These are phyloP conservation scores for Arabidopsis suecica DNA, from an alignment of 345 rosid species.

Conservation along the genomic window DNA sequence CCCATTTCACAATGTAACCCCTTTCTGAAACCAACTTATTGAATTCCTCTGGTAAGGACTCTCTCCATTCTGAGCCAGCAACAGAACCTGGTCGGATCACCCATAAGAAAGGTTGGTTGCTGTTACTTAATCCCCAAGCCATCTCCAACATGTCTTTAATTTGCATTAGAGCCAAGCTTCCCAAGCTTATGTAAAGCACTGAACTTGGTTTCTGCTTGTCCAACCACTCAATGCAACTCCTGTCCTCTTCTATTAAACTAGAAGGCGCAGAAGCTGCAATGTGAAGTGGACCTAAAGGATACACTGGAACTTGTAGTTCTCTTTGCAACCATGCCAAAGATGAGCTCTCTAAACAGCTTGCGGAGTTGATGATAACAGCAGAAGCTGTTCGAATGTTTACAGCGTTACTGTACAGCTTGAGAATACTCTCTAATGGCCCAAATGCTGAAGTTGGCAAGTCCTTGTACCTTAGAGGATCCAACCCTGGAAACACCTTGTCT, in stretches of 20 bases:
- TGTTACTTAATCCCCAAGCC: constrained; percentile 51
- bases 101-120: constrained; percentile 58
- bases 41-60: constrained; percentile 46
- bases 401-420: constrained; percentile 29
- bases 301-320: constrained; percentile 43
- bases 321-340: constrained; percentile 37
- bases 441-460: constrained; percentile 45
- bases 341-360: constrained; percentile 38
- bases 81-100: constrained; percentile 49
- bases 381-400: constrained; percentile 44
- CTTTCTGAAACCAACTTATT: constrained; percentile 37
- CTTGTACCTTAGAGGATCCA: constrained; percentile 46
- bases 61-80: constrained; percentile 34
- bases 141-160: constrained; percentile 39
- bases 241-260: constrained; percentile 52
- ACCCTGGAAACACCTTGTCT: constrained; percentile 35
- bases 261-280: constrained; percentile 34
- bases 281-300: constrained; percentile 46
- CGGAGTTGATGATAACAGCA: constrained; percentile 42
- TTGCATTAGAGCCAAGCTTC: constrained; percentile 51
- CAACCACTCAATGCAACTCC: constrained; percentile 58
- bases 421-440: constrained; percentile 37
- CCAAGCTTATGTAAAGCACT: constrained; percentile 69
- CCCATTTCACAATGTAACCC: constrained; percentile 58
- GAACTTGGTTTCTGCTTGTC: constrained; percentile 49